phyloP scores from a whole-genome alignment of 139 green algal species.

The Chlorella sp. region DNA sequence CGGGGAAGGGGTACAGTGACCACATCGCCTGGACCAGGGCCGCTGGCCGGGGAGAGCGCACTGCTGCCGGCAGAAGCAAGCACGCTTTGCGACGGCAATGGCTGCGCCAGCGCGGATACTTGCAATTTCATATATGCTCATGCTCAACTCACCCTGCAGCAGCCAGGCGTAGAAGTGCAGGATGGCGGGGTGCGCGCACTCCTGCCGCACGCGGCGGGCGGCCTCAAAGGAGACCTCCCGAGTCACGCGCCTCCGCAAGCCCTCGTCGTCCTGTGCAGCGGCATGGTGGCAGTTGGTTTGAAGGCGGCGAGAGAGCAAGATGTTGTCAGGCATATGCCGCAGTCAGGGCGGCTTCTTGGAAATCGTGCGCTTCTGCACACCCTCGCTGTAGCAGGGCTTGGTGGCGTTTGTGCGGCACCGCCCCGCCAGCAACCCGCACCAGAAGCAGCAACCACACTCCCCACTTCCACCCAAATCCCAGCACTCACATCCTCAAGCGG shows the following conservation, averaged over 20 bases:
- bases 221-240: constrained; percentile 49
- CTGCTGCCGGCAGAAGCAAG: too few relatives aligned
- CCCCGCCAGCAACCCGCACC: too few relatives aligned
- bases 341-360: neutral
- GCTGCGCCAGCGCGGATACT: too few relatives aligned
- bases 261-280: constrained; percentile 31
- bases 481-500: neutral
- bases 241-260: neutral
- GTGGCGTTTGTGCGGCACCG: too few relatives aligned
- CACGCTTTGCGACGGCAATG: too few relatives aligned
- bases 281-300: neutral
- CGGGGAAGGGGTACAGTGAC: neutral
- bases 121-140: too few relatives aligned
- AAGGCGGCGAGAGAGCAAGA: neutral
- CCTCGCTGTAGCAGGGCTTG: too few relatives aligned
- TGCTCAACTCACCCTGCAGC: constrained; percentile 42
- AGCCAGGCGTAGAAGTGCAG: constrained; percentile 79
- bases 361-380: neutral
- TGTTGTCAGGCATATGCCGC: neutral
- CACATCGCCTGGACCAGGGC: too few relatives aligned
- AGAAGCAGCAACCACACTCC: neutral
- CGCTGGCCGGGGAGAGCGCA: too few relatives aligned
- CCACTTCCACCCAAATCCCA: neutral
- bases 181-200: constrained; percentile 46
- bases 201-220: constrained; percentile 33